phyloP scores from a whole-genome alignment of 1,284 basidiomycete genomes.

The Leccinum pachyderme region DNA sequence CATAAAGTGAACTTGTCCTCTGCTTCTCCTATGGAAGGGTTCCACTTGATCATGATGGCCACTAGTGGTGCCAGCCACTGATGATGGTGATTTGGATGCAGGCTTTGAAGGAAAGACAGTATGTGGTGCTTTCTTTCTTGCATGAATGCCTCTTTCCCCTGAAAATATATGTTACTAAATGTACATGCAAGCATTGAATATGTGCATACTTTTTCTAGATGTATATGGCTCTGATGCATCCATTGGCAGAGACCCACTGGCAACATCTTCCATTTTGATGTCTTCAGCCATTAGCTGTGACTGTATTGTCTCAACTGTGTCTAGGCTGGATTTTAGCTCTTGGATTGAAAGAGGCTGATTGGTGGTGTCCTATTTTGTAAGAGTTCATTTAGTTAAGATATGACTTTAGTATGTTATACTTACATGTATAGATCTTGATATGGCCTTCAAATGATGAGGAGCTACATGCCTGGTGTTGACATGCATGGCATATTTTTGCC shows the following conservation, averaged over 20 bases:
- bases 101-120: not conserved
- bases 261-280: not conserved
- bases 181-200: not conserved
- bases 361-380: not conserved
- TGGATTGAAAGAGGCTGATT: not conserved
- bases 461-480: slow-evolving; percentile 21
- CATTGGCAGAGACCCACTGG: not conserved
- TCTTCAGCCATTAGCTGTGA: not conserved
- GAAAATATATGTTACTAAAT: not conserved
- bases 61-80: not conserved
- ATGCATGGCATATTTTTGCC: slow-evolving; percentile 11
- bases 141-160: not conserved
- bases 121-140: not conserved
- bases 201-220: not conserved
- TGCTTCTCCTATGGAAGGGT: not conserved
- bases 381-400: not conserved
- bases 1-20: not conserved
- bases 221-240: not conserved
- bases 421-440: not conserved
- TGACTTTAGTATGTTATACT: not conserved
- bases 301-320: not conserved
- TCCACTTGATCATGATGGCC: not conserved
- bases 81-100: not conserved
- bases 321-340: not conserved
- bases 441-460: not conserved